phyloP scores from a whole-genome alignment of 257 asterid species.

The Avicennia marina region DNA sequence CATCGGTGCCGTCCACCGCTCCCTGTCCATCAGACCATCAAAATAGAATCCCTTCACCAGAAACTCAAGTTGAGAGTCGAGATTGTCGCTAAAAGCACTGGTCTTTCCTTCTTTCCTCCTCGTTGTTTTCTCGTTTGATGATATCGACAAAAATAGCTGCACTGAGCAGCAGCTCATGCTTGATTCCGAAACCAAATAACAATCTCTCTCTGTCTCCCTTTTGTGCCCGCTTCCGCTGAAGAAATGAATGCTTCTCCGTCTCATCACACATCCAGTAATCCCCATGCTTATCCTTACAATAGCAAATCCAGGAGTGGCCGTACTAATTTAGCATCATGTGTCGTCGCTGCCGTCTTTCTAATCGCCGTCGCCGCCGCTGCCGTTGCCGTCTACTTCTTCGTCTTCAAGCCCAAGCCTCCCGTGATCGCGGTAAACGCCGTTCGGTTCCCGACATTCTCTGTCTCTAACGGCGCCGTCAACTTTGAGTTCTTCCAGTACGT shows the following conservation, averaged over 20 bases:
- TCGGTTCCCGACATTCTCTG: constrained; percentile 78
- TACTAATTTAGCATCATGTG: constrained; percentile 78
- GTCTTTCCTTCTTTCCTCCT: no score
- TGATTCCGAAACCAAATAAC: constrained; percentile 36
- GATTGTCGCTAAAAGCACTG: no score
- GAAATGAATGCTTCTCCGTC: constrained; percentile 48
- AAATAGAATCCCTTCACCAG: no score
- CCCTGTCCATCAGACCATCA: no score
- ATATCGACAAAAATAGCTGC: no score
- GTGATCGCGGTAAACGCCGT: constrained; percentile 79
- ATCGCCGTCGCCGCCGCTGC: constrained; percentile 53
- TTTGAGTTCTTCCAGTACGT: constrained; percentile 85
- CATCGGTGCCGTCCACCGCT: no score
- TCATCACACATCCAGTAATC: constrained; percentile 42
- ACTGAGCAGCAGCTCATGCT: no score
- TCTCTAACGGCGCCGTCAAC: constrained; percentile 70
- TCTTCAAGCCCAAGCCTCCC: constrained; percentile 82
- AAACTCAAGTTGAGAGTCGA: no score
- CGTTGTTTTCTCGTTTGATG: no score
- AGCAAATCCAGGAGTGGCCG: constrained; percentile 39
- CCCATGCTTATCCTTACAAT: constrained; percentile 13
- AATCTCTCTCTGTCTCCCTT: constrained; percentile 8
- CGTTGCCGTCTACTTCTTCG: constrained; percentile 60
- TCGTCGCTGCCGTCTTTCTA: constrained; percentile 69
- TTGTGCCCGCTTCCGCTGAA: not conserved